Base-by-base conservation (phyloP, 2,329 filamentous ascomycete genomes). In the Cladosporium sp. region DNA sequence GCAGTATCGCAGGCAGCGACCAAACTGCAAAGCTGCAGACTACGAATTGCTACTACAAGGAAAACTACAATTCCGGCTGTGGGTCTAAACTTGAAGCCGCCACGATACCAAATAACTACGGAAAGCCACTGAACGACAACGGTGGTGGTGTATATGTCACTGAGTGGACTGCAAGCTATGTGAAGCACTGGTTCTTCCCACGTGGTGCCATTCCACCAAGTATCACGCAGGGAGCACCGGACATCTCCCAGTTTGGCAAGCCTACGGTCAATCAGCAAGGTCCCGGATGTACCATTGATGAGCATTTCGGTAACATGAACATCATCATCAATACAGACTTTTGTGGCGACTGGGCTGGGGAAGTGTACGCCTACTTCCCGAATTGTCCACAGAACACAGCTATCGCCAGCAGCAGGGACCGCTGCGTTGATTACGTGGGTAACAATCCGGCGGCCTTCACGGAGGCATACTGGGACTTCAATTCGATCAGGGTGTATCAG, bases 181-280 rank as follows among this genome's bases (percentile, higher is more conserved):
- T 78, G 64, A 75, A 73, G 67, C 72, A 72, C 24, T 78, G 77
- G 77, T 78, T 74, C 69, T 78, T 78, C 54, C 70, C 74, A 21
- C 70, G 75, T 15, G 74, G 73, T n/a, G 64, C 65, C 55, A 74
- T 75, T 15, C 79, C 79, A 1, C 32, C 67, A 4, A 76, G 73
- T 71, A 83, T 91, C 67, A 75, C 78, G 59, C 69, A 62, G 12
- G 71, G 72, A n/a, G 70, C 68, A 1, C 90, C 89, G 0, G 82
- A 90, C 71, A 86, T 88, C 0, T 83, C 81, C 58, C 78, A 79
- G 2, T 92, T 89, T 85, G 88, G 88, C 18, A 80, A 77, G 2
- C 86, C 89, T 0, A 72, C 85, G 7, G 87, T 88, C 1, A 88
- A 91, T 67, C 90, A 90, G 74, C 88, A 74, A 68, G 78, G 76